Evolutionary conservation across 495 filamentous ascomycete genomes (phyloP), one percentile per base, ranked within the genome.

Genomic region (Neurospora sp.): DNA sequence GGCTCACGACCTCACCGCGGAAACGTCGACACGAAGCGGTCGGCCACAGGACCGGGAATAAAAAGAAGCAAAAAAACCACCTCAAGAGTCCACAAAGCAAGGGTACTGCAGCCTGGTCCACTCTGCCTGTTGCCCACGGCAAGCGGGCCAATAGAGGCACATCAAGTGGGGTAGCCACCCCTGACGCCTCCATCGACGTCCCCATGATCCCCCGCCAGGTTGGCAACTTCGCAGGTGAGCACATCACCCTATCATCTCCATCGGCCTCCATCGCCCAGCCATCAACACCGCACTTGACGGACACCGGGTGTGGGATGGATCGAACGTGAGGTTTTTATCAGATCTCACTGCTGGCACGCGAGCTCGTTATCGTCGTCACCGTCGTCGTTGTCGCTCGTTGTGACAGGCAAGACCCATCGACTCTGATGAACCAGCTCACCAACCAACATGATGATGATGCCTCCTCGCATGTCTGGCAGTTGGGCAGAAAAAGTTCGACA

Each of bases 111-210:
- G 44, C 71, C 42, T 69, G 42, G 46, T 41, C 74, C 70, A 35
- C 35, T 42, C 27, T 73, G 46, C 77, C 42, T 70, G 70, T 46
- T 59, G 69, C 41, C 69, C 40, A 69, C 53, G 46, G 66, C 70
- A 73, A 39, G 53, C 14, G 3, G 3, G 31, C 77, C 77, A 77
- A 79, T 77, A 70, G 46, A 72, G 76, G 76, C 74, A 77, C 70
- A 71, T 69, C 6, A 59, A 22, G 69, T 68, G 75, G 75, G 70
- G 59, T 66, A 66, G 12, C 27, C 37, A 42, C 44, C 72, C 75
- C 68, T 77, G 69, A 69, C 72, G 74, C 74, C 74, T 69, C 74
- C 72, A 76, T 76, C 72, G 68, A 72, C 72, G 20, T 39, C 40
- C 44, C 69, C 20, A 38, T 40, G 44, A 40, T 66, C 40, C 71